Evolutionary conservation across 805 yeast species (phyloP), one percentile per base, ranked within the genome.

Genomic region (Candida ovalis): DNA sequence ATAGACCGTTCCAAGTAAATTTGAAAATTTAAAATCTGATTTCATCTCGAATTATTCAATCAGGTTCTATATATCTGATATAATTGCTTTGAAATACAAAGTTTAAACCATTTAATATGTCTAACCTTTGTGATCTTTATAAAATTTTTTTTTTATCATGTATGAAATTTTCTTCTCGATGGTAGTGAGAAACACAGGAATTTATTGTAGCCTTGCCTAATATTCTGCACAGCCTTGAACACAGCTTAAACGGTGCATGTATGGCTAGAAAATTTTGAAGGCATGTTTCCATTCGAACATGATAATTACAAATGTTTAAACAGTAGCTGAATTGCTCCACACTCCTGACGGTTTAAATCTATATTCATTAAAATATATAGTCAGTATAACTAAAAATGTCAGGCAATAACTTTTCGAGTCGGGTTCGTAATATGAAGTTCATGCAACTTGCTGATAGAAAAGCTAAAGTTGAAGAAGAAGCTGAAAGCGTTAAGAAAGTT

Each of bases 1-100:
- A 63, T 94, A 94, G 3, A 94, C 98, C 0, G 98, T 91, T 25
- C 99, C 99, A 58, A 94, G 72, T 28, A 94, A 74, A 69, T 92
- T 94, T 30, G 95, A 82, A 59, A 94, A 86, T 76, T 84, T 72
- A 65, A 85, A 89, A 70, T 88, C 95, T n/a, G 96, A 83, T 71
- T 83, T 88, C 96, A 89, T 88, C 22, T 44, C 42, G 40, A n/a
- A 13, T 28, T 28, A 10, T 22, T n/a, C 17, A 21, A 22, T 22
- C 12, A 13, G 30, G 30, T 27, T 27, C 30, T 27, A 27, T 27
- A 27, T 27, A 8, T 8, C 30, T 27, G 30, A 8, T 27, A 27
- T 8, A 27, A 8, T 8, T 27, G 12, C 30, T 12, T 27, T 12
- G 12, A 27, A 27, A 27, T 27, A n/a, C n/a, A n/a, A n/a, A n/a